Conservation (phyloP, 2,329 filamentous ascomycete genomes). For the Penicillium sp. region DNA sequence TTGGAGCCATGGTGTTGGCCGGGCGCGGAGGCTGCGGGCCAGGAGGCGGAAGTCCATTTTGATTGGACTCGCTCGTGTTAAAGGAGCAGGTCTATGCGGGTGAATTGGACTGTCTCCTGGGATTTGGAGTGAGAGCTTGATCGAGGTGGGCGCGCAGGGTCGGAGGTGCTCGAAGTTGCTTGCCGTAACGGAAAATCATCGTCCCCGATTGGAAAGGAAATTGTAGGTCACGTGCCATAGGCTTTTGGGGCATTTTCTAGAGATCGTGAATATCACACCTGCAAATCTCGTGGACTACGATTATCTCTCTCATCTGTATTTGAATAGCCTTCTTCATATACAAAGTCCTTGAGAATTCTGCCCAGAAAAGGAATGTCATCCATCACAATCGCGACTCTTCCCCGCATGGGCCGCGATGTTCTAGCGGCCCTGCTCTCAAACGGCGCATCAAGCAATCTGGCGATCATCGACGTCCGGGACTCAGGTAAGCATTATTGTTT, state of each 20-base stretch:
- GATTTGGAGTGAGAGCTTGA: background rate
- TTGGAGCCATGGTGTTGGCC: slow-evolving; percentile 24
- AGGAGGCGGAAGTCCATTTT: slow-evolving; percentile 30
- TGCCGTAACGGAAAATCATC: slow-evolving; percentile 14
- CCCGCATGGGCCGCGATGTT: slow-evolving; percentile 59
- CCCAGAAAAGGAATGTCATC: slow-evolving; percentile 36
- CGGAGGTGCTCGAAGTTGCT: slow-evolving; percentile 5
- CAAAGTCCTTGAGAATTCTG: background rate
- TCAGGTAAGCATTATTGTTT: slow-evolving; percentile 46
- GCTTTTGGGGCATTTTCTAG: background rate
- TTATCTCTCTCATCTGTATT: background rate
- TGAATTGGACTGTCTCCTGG: background rate
- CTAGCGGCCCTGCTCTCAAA: slow-evolving; percentile 57
- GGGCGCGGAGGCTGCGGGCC: slow-evolving; percentile 27
- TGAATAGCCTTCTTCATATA: background rate
- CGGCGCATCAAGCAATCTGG: slow-evolving; percentile 44
- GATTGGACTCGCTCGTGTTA: background rate
- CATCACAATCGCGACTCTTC: slow-evolving; percentile 54
- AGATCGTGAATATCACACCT: background rate
- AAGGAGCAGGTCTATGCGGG: slow-evolving; percentile 1
- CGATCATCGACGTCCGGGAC: slow-evolving; percentile 83
- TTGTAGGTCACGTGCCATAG: slow-evolving; percentile 21
- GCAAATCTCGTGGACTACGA: slow-evolving; percentile 2
- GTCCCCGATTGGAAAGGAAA: slow-evolving; percentile 14
- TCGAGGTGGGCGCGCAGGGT: slow-evolving; percentile 2